Conservation (phyloP, 208 protist genomes). For the Wallacemonas collosoma region DNA sequence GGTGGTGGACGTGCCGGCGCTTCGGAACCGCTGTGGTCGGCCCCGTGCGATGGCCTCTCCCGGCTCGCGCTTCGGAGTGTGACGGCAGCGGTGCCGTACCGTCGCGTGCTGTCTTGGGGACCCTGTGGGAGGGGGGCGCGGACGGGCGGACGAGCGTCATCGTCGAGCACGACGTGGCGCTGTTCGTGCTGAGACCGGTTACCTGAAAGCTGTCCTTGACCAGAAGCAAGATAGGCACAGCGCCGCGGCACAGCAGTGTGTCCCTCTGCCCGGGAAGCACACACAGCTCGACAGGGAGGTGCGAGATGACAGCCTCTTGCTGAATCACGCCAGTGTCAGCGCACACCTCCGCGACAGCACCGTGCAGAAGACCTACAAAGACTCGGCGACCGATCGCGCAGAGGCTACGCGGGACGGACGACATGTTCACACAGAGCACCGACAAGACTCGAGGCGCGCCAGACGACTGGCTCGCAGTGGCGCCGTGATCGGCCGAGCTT, state of each 20-base stretch:
- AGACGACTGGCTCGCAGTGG: not conserved
- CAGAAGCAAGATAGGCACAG: constrained; percentile 62
- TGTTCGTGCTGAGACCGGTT: constrained; percentile 42
- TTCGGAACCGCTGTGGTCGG: no score
- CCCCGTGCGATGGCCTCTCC: not conserved
- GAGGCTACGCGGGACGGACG: constrained; percentile 36
- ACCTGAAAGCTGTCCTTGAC: constrained; percentile 42
- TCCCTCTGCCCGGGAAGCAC: constrained; percentile 36
- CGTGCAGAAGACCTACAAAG: constrained; percentile 25
- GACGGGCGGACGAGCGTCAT: constrained; percentile 20
- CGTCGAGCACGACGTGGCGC: constrained; percentile 30
- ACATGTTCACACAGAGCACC: constrained; percentile 19
- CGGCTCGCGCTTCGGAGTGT: not conserved
- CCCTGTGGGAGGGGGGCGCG: constrained; percentile 22
- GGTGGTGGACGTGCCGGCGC: no score
- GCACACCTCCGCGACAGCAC: constrained; percentile 33
- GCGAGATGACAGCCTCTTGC: constrained; percentile 32
- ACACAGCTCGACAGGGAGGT: constrained; percentile 53
- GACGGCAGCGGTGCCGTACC: not conserved
- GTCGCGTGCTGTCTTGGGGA: not conserved
- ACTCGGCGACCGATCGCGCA: constrained; percentile 3
- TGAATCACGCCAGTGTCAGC: constrained; percentile 16
- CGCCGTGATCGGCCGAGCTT: not conserved
- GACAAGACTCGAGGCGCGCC: constrained; percentile 20
- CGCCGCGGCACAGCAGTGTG: constrained; percentile 57